Base-by-base conservation (phyloP, 2,329 filamentous ascomycete genomes). In the Ophiostoma tasmaniense region DNA sequence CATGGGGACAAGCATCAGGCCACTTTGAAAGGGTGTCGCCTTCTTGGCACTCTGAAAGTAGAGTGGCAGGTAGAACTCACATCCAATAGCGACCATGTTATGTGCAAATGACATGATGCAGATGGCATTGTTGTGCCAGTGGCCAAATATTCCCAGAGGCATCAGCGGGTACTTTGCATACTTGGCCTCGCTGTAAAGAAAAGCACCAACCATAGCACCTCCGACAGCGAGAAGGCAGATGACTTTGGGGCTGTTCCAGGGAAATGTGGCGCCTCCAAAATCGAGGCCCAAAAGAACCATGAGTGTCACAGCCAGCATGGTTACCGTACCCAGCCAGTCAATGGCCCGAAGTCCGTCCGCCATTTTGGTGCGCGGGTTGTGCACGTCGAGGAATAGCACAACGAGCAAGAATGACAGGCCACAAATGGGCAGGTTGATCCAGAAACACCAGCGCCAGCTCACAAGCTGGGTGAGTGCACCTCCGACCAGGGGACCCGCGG, bases 251-350 rank as follows among this genome's bases (percentile, higher is more conserved):
- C 85, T 88, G 71, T 77, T 77, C 87, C 87, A 89, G 0, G 87
- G 85, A 68, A 82, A 80, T 2, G 73, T 2, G 81, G 80, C 7
- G 75, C 80, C 89, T 5, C 65, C 71, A 28, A 73, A 69, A 71
- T 90, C 85, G 37, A 91, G 82, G 1, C 87, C 89, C 4, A 90
- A 80, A 1, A 90, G 81, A 8, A 90, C 78, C 85, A 90, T 88
- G 59, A 90, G 76, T 0, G 85, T 85, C 5, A 83, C 84, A 33
- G 84, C 85, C 20, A 89, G 80, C 71, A 91, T 84, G 1, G 83
- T 78, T 3, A 88, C 68, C 3, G 83, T 86, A 1, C 90, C 90
- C 6, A 77, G 69, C 83, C 84, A 86, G 73, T 86, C 84, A n/a
- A 86, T 79, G 0, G 85, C 85, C 70, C 84, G 84, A 11, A 91